Evolutionary conservation across 2,329 filamentous ascomycete genomes (phyloP), one percentile per base, ranked within the genome.

Genomic region (Sporothrix pseudoabietina): DNA sequence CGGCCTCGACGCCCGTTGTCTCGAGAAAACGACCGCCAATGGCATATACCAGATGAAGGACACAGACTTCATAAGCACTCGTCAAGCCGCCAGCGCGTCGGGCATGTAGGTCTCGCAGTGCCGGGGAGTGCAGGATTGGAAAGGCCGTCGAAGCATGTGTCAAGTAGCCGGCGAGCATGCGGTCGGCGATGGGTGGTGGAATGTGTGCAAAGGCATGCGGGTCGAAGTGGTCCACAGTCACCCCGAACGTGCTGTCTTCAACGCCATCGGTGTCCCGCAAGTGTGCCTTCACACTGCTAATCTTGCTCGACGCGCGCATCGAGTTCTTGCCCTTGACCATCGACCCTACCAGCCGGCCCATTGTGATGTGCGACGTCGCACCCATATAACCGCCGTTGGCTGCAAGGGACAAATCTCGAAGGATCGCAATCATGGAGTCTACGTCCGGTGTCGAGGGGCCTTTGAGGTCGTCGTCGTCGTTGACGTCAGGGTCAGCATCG

Each of bases 301-400:
- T 69, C 26, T 22, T 54, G 30, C 44, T 54, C 47, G 66, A 69
- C 47, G 32, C 66, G 26, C 66, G 47, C 66, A 54, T 54, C 66
- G 66, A 69, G 47, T 69, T 69, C 66, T 69, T 69, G 66, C 66
- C 71, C 69, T 71, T 41, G 52, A 71, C 69, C 69, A 71, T 57
- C 19, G 69, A 71, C 6, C 69, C 54, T 9, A 70, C 52, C 19
- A 70, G 32, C 12, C 68, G 47, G 49, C 68, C 68, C 68, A 70
- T 70, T 22, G 68, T 70, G 49, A 70, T 57, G 32, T 70, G 68
- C 8, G 68, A 54, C 2, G 68, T 70, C 12, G 68, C 68, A 12
- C 68, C 68, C 49, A 70, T 57, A 32, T 70, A 70, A 32, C 68
- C 68, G 52, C 68, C 52, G 49, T 68, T 68, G 63, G 63, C 63